Base-by-base conservation (phyloP, 371 early-diverging fungal genomes). In the Mucor circinelloides region DNA sequence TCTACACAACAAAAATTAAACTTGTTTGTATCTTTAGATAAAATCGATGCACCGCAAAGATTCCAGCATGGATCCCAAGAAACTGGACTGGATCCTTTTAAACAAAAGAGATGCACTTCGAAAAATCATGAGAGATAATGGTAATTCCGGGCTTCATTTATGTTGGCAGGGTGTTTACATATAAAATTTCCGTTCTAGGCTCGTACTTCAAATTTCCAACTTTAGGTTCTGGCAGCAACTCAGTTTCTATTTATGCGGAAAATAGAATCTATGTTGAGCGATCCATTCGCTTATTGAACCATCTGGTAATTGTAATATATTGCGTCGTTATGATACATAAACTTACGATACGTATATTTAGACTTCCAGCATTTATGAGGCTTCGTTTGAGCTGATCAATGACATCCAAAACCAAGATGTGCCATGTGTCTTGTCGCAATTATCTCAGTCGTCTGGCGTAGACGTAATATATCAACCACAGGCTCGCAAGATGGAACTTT, bases 61-160 rank as follows among this genome's bases (percentile, higher is more conserved):
- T 17, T 67, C 75, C 25, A 42, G 67, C 4, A 70, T 81, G 44
- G 68, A 77, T 65, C 77, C 90, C 21, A 81, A 90, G 21, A 93
- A 93, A 71, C 65, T 94, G 60, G 94, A 94, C 67, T 94, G 93
- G 93, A 83, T 93, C 78, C 64, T 90, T 30, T 71, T 87, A 28
- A 82, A 87, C 63, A 78, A 87, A 30, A 84, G 84, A 13, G 87
- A 87, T 57, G 80, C 87, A 60, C 63, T 94, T 12, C 80, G 83
- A 25, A 85, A 87, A 64, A 89, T 93, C 60, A 91, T 92, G 91
- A 76, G 76, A 32, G 93, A 94, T 70, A 93, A 94, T 76, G 93
- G 86, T 70, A 78, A 2, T 23, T 63, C 5, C 21, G 9, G n/a
- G n/a, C n/a, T n/a, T n/a, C n/a, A 23, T 44, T 2, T 23, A 30